Base-by-base conservation (phyloP, 768 basidiomycete genomes). In the Boletus subcaerulescens region DNA sequence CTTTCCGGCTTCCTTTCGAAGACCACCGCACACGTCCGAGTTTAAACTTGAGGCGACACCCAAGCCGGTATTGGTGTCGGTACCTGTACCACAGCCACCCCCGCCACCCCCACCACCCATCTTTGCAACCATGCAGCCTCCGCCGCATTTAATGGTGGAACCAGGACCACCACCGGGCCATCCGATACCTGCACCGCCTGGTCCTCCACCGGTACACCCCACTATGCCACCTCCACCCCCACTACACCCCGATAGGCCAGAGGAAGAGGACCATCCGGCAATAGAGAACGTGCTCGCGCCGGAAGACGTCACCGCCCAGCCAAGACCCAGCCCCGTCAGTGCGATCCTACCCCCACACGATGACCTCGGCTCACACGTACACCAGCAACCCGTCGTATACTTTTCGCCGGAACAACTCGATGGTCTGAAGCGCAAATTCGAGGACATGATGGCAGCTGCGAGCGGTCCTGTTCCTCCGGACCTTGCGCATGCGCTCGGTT, bases 1-100 rank as follows among this genome's bases (percentile, higher is more conserved):
- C 48, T 70, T 70, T 50, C 69, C 69, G 0, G 66, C 68, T 0
- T 72, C 69, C 14, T 70, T 70, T 61, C 66, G 70, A 32, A 51
- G 70, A 46, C 68, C 67, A 8, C 64, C 68, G 0, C 68, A 70
- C 14, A 71, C 70, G 13, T 70, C 68, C 47, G 69, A 70, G 40
- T 71, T 70, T 14, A 70, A 70, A 24, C 57, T 72, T 39, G 70
- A 70, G 15, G 36, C 70, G 3, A 55, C 68, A 1, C 66, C 64
- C 3, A 66, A 70, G 47, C 68, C 67, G n/a, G 18, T 38, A 2
- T 17, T 14, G 35, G 39, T 43, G 6, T 41, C 66, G 7, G 53
- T 56, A 4, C 44, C 65, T 3, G 55, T 56, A 3, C 36, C 61
- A 11, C 56, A 55, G 1, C 55, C 50, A 1, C 56, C 47, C 2